These are phyloP conservation scores for Phoenix dactylifera DNA, from an alignment of 176 grass and related monocot genomes.

Conservation along the genomic window DNA sequence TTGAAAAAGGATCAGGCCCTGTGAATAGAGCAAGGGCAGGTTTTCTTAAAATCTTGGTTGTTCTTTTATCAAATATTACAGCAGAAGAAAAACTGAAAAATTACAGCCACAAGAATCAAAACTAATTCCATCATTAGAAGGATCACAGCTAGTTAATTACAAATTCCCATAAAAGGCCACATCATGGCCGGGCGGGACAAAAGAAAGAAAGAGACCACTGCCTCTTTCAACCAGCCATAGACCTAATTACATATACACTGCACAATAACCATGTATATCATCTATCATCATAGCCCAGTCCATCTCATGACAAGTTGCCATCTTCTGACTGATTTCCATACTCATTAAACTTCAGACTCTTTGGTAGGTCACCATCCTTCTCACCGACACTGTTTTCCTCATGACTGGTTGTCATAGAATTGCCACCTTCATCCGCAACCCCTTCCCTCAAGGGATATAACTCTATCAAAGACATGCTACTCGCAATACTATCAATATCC, in stretches of 20 bases:
- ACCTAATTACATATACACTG: background rate
- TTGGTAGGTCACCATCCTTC: constrained; percentile 14
- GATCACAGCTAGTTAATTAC: constrained; percentile 28
- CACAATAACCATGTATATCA: constrained; percentile 14
- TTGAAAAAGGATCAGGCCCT: too few species aligned
- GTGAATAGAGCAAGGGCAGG: too few species aligned
- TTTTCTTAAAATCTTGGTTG: too few species aligned
- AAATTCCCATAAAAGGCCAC: constrained; percentile 18
- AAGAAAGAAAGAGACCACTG: constrained; percentile 6
- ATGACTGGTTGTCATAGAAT: background rate
- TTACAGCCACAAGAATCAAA: background rate
- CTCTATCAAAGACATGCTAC: constrained; percentile 16
- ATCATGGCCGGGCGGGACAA: constrained; percentile 3
- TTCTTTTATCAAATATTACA: too few species aligned
- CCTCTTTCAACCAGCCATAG: background rate
- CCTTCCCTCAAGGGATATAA: constrained; percentile 21
- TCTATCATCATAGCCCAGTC: background rate
- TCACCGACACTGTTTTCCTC: background rate
- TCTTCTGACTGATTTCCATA: background rate
- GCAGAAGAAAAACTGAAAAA: too few species aligned
- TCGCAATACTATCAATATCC: constrained; percentile 28
- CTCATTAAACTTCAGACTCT: constrained; percentile 1
- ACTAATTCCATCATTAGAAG: background rate
- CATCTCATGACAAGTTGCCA: background rate
- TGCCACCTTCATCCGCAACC: constrained; percentile 11